phyloP scores from a whole-genome alignment of 176 grass and related monocot species.

The Eleusine indica region DNA sequence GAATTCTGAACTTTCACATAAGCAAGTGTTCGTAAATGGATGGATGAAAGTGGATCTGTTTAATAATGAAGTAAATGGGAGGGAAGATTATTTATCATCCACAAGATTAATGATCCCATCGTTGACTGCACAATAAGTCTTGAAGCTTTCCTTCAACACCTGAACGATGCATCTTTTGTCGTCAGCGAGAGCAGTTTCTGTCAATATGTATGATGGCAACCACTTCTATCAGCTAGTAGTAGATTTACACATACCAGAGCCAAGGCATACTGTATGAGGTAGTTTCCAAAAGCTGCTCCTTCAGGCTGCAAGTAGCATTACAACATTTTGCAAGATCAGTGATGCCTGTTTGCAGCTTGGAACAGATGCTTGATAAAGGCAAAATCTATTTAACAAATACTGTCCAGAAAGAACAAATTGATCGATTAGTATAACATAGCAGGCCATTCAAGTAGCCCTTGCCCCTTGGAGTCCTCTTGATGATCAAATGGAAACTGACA shows the following conservation, averaged over 20 bases:
- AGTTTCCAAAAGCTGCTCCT: slow-evolving; percentile 33
- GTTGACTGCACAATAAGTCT: slow-evolving; percentile 81
- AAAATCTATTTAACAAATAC: no score
- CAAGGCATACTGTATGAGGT: no score
- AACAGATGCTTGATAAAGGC: background rate
- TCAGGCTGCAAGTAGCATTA: slow-evolving; percentile 61
- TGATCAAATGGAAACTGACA: no score
- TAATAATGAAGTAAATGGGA: background rate
- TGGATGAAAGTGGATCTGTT: background rate
- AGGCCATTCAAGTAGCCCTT: background rate
- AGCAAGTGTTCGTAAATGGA: background rate
- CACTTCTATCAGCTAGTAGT: no score
- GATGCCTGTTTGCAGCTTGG: background rate
- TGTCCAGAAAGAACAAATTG: background rate
- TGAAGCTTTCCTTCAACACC: slow-evolving; percentile 92
- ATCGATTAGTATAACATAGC: background rate
- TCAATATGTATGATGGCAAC: no score
- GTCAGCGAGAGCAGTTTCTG: no score
- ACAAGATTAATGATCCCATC: slow-evolving; percentile 90
- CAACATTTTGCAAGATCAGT: background rate
- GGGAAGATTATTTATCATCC: slow-evolving; percentile 51
- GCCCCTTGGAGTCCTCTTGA: no score
- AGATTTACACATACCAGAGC: no score
- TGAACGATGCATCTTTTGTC: background rate
- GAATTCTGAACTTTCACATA: background rate